phyloP scores from a whole-genome alignment of 2,329 filamentous ascomycete genomes.

The Fusarium penzigii region DNA sequence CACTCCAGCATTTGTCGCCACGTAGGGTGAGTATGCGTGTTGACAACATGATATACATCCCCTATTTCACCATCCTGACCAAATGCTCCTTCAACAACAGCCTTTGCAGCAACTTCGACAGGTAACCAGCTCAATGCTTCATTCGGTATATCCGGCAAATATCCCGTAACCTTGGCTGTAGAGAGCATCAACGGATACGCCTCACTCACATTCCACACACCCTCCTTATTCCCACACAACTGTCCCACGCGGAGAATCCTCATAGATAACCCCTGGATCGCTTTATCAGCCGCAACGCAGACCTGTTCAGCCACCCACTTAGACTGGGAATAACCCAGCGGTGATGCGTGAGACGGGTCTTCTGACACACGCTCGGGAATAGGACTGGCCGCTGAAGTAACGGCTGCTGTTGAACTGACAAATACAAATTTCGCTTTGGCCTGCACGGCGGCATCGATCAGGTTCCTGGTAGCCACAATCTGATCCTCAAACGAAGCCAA shows the following conservation, averaged over 20 bases:
- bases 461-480: constrained; percentile 45
- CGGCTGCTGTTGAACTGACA: constrained; percentile 51
- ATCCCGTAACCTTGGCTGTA: constrained; percentile 43
- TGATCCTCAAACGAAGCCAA: constrained; percentile 52
- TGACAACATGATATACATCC: constrained; percentile 24
- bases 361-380: constrained; percentile 35
- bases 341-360: constrained; percentile 25
- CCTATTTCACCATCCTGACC: neutral
- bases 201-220: constrained; percentile 53
- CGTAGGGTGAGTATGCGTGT: constrained; percentile 14
- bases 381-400: constrained; percentile 31
- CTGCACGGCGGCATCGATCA: constrained; percentile 39
- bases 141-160: constrained; percentile 17
- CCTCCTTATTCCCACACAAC: constrained; percentile 49
- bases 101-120: constrained; percentile 45
- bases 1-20: constrained; percentile 26
- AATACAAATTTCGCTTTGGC: constrained; percentile 43
- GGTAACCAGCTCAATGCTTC: constrained; percentile 49
- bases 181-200: constrained; percentile 55
- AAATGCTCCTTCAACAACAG: constrained; percentile 38
- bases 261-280: constrained; percentile 9
- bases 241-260: constrained; percentile 52
- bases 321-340: constrained; percentile 46
- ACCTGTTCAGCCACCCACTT: constrained; percentile 43
- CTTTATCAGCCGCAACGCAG: constrained; percentile 34